phyloP scores from a whole-genome alignment of 208 protist species.

The Crithidia brevicula region DNA sequence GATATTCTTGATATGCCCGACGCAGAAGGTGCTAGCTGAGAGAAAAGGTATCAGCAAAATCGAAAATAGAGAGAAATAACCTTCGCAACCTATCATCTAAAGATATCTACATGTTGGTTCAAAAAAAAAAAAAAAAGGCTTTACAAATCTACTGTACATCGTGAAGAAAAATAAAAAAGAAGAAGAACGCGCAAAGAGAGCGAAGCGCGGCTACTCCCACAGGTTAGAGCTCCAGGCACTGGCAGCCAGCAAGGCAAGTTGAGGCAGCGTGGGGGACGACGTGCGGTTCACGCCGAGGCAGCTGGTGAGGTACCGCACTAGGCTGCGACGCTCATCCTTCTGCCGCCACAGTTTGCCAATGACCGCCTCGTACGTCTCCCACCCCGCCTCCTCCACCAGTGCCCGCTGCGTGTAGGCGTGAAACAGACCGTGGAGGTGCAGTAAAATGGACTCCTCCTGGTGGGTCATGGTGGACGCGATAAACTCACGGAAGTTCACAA shows the following conservation, averaged over 20 bases:
- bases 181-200: background rate
- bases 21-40: no score
- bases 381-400: conserved; percentile 57
- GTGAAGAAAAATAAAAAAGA: background rate
- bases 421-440: conserved; percentile 82
- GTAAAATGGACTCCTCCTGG: conserved; percentile 77
- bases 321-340: conserved; percentile 58
- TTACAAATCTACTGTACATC: background rate
- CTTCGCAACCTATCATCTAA: no score
- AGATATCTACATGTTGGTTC: background rate
- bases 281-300: conserved; percentile 76
- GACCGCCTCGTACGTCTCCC: conserved; percentile 66
- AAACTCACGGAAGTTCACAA: conserved; percentile 74
- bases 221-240: conserved; percentile 83
- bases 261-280: conserved; percentile 53
- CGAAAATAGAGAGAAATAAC: background rate
- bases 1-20: no score
- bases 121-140: background rate
- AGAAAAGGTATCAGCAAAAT: background rate
- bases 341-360: conserved; percentile 59
- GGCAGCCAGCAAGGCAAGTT: conserved; percentile 69
- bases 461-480: conserved; percentile 77
- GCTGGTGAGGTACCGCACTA: conserved; percentile 74
- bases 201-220: conserved; percentile 29
- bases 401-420: conserved; percentile 48